A percentile compares a stretch with the other conserved stretches of the same genome.
These are phyloP conservation scores for Clonostachys rosea DNA, from an alignment of 2,329 filamentous ascomycete genomes.

Conservation along the genomic window DNA sequence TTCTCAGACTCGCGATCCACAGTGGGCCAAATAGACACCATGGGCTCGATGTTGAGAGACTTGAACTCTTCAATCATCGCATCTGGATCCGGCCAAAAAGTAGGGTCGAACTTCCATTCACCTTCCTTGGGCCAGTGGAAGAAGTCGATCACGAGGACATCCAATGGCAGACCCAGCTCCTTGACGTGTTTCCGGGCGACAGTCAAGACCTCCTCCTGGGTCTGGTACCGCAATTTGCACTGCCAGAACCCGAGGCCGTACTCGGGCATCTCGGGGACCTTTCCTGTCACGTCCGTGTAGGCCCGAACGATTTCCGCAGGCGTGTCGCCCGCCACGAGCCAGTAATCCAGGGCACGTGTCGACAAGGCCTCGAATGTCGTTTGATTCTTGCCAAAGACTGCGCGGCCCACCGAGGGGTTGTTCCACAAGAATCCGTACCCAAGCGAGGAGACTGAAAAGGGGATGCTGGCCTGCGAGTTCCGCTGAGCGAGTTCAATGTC, in stretches of 20 bases:
- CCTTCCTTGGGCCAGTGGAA: constrained; percentile 66
- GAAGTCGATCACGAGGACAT: constrained; percentile 64
- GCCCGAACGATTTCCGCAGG: constrained; percentile 51
- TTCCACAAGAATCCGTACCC: constrained; percentile 66
- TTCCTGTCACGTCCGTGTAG: constrained; percentile 52
- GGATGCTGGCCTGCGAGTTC: constrained; percentile 62
- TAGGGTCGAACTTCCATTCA: constrained; percentile 62
- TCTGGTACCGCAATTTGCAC: constrained; percentile 62
- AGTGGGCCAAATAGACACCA: constrained; percentile 68
- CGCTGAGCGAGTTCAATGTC: constrained; percentile 62
- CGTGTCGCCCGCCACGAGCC: constrained; percentile 54
- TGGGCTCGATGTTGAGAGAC: constrained; percentile 55
- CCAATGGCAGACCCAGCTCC: constrained; percentile 47
- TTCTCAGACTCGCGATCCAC: constrained; percentile 56
- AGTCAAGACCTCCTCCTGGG: constrained; percentile 56
- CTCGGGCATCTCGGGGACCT: constrained; percentile 63
- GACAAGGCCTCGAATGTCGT: constrained; percentile 58
- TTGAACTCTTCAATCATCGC: constrained; percentile 60
- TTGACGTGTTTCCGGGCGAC: constrained; percentile 56
- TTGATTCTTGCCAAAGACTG: constrained; percentile 54
- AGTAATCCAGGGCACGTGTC: constrained; percentile 56
- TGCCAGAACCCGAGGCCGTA: constrained; percentile 67
- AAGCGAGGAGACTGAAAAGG: constrained; percentile 53
- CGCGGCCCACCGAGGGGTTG: constrained; percentile 57
- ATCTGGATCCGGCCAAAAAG: constrained; percentile 62